Evolutionary conservation across 2,329 filamentous ascomycete genomes (phyloP).

Genomic region (Aspergillus tamarii): DNA sequence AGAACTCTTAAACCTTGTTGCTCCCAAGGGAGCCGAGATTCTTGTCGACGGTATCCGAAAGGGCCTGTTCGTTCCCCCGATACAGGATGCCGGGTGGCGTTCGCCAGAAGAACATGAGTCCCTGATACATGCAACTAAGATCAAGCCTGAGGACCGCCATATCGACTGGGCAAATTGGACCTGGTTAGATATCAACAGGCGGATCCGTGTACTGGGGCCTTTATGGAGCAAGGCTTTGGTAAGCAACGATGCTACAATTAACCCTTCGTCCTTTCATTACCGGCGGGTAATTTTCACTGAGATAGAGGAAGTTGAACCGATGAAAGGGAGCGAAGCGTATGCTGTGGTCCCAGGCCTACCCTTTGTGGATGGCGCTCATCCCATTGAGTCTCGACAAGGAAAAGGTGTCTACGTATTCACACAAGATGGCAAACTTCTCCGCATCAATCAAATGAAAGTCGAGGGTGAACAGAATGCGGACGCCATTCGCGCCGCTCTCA

Average conservation of each 20-base stretch:
- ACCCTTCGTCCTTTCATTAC: slow-evolving; percentile 25
- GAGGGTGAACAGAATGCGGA: slow-evolving; percentile 42
- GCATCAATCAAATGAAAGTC: slow-evolving; percentile 44
- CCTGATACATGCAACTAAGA: slow-evolving; percentile 69
- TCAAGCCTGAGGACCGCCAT: slow-evolving; percentile 65
- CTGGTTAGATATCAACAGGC: slow-evolving; percentile 57
- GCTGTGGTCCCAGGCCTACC: slow-evolving; percentile 40
- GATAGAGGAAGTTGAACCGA: slow-evolving; percentile 36
- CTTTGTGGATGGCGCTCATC: slow-evolving; percentile 35
- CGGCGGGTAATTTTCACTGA: slow-evolving; percentile 44
- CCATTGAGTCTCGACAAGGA: slow-evolving; percentile 28
- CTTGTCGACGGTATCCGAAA: slow-evolving; percentile 67
- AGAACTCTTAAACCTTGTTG: slow-evolving; percentile 59
- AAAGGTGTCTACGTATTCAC: slow-evolving; percentile 43
- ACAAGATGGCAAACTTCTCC: slow-evolving; percentile 38
- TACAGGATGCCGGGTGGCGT: slow-evolving; percentile 39
- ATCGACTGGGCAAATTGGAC: slow-evolving; percentile 63
- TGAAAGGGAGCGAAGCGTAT: slow-evolving; percentile 30
- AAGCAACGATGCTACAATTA: slow-evolving; percentile 22
- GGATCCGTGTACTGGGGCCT: slow-evolving; percentile 64
- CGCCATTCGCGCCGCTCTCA: slow-evolving; percentile 41
- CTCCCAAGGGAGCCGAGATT: slow-evolving; percentile 68
- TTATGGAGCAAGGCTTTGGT: slow-evolving; percentile 62
- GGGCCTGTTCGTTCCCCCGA: slow-evolving; percentile 67
- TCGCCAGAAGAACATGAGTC: slow-evolving; percentile 26